Evolutionary conservation across 1,284 basidiomycete genomes (phyloP).

Genomic region (Afroboletus lepidellus): DNA sequence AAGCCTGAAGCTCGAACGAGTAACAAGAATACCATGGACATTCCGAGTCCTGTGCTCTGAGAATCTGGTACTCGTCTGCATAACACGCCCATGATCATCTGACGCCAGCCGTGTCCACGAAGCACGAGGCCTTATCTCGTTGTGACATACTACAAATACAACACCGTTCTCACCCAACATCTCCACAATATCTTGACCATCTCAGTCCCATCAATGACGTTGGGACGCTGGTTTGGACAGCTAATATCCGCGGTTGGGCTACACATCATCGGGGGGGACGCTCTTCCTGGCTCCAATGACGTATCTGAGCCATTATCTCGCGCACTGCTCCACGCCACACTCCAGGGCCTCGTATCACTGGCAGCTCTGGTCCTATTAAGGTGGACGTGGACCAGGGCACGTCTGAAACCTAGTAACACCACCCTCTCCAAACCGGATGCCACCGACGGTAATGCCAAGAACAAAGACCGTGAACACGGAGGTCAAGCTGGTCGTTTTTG

Average conservation of each 20-base stretch:
- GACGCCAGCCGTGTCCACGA: not conserved
- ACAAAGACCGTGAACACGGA: conserved; percentile 26
- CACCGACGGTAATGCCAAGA: conserved; percentile 9
- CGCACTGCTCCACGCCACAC: conserved; percentile 16
- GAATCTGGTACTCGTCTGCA: not conserved
- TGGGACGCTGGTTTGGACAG: conserved; percentile 7
- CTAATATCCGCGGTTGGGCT: conserved; percentile 13
- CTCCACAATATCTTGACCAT: not conserved
- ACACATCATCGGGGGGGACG: conserved; percentile 6
- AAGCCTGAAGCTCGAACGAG: not conserved
- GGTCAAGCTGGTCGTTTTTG: conserved; percentile 15
- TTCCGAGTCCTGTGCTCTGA: not conserved
- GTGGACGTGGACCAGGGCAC: conserved; percentile 9
- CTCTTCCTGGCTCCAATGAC: conserved; percentile 25
- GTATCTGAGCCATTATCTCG: conserved; percentile 10
- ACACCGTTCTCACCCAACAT: conserved; percentile 1
- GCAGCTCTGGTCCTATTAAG: conserved; percentile 13
- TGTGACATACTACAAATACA: not conserved
- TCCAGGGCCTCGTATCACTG: conserved; percentile 18
- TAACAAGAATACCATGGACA: not conserved
- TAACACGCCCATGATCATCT: conserved; percentile 4
- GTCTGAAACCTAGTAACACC: not conserved
- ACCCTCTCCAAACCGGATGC: not conserved
- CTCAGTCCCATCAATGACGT: conserved; percentile 8
- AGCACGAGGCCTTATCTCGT: not conserved